These are phyloP conservation scores for Phyllosticta capitalensis DNA, from an alignment of 2,329 filamentous ascomycete species.

Conservation along the genomic window DNA sequence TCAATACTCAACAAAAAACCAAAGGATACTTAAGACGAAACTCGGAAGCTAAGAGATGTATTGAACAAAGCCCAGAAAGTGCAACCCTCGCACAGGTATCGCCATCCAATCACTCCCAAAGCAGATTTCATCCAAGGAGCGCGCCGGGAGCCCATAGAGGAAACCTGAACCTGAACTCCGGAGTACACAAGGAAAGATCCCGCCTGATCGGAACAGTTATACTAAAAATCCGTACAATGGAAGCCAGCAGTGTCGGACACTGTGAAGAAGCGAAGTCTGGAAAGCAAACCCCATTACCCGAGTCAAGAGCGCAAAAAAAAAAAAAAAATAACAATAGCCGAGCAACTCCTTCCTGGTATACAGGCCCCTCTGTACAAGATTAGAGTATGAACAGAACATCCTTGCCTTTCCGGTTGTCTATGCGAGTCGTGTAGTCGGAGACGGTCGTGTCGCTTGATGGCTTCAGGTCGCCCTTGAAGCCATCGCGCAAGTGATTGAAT, in stretches of 20 bases:
- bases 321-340: background rate
- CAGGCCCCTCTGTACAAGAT: slow-evolving; percentile 8
- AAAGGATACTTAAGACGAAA: background rate
- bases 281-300: background rate
- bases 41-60: background rate
- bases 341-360: background rate
- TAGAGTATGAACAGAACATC: slow-evolving; percentile 9
- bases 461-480: background rate
- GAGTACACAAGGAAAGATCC: background rate
- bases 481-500: background rate
- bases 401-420: slow-evolving; percentile 2
- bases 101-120: background rate
- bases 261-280: background rate
- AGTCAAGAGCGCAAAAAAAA: background rate
- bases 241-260: background rate
- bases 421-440: slow-evolving; percentile 10
- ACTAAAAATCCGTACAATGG: background rate
- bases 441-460: slow-evolving; percentile 7
- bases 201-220: background rate
- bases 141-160: background rate
- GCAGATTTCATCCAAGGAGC: background rate
- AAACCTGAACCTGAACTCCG: background rate
- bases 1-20: background rate
- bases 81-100: slow-evolving; percentile 5
- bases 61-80: background rate